Evolutionary conservation across 805 yeast genomes (phyloP).

Genomic region (Metschnikowia drakensbergensis): DNA sequence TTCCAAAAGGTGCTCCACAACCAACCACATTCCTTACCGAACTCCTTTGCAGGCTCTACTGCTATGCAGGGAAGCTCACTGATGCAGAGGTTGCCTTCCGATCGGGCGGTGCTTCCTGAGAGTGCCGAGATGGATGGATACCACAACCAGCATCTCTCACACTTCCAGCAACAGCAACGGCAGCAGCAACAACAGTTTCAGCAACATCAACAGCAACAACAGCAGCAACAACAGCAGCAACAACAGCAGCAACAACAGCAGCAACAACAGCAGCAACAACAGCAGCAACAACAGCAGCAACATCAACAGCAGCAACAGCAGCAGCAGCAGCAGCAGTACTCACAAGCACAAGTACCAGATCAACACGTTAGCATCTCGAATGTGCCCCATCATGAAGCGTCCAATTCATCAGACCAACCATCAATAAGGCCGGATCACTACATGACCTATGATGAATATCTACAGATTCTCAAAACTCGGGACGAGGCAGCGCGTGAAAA

Average conservation of each 20-base stretch:
- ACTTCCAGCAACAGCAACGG: conserved; percentile 2
- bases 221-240: neutral
- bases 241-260: conserved; percentile 3
- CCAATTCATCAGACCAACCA: neutral
- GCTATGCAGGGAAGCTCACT: neutral
- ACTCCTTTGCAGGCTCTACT: neutral
- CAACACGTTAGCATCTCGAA: neutral
- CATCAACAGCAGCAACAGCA: conserved; percentile 4
- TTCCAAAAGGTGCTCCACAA: neutral
- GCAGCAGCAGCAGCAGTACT: neutral
- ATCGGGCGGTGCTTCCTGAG: neutral
- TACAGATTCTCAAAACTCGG: conserved; percentile 24
- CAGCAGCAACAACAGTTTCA: conserved; percentile 5
- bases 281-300: conserved; percentile 1
- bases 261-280: conserved; percentile 6
- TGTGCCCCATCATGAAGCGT: neutral
- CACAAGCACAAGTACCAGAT: conserved; percentile 1
- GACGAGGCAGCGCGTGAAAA: conserved; percentile 12
- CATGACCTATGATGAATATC: conserved; percentile 41
- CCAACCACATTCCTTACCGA: conserved; percentile 3
- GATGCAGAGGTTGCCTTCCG: conserved; percentile 12
- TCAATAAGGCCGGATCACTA: conserved; percentile 38
- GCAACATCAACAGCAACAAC: neutral
- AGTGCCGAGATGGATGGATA: neutral
- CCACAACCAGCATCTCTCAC: neutral